Percentiles rank a stretch among this genome's conserved stretches.
phyloP scores from a whole-genome alignment of 106 monocot genomes.

The Gastrodia elata region DNA sequence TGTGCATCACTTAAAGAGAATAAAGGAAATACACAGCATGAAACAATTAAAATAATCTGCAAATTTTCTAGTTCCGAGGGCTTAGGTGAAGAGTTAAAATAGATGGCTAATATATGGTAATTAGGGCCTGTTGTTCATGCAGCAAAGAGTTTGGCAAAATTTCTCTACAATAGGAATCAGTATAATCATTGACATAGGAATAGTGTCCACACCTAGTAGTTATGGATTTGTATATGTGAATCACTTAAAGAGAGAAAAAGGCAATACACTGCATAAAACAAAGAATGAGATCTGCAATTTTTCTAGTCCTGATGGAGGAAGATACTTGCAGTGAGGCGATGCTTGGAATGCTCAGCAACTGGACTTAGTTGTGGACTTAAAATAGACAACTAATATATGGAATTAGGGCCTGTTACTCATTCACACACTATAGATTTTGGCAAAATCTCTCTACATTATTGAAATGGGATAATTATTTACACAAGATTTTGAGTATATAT shows the following conservation, averaged over 20 bases:
- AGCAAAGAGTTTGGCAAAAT: too few species aligned
- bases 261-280: background rate
- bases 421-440: background rate
- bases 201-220: background rate
- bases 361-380: background rate
- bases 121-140: too few species aligned
- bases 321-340: background rate
- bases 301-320: background rate
- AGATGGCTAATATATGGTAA: background rate
- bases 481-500: background rate
- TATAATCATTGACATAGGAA: background rate
- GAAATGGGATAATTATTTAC: background rate
- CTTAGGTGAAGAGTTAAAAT: background rate
- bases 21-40: too few species aligned
- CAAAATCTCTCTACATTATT: background rate
- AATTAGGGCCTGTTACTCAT: background rate
- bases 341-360: background rate
- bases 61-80: background rate
- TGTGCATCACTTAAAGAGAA: too few species aligned
- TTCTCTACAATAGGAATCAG: background rate
- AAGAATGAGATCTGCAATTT: background rate
- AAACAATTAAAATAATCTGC: background rate
- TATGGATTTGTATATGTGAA: background rate
- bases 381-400: background rate
- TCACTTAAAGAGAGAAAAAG: background rate